A percentile compares a stretch with the other conserved stretches of the same genome.
Evolutionary conservation across 106 monocot species (phyloP).

Genomic region (Dendrobium officinale): DNA sequence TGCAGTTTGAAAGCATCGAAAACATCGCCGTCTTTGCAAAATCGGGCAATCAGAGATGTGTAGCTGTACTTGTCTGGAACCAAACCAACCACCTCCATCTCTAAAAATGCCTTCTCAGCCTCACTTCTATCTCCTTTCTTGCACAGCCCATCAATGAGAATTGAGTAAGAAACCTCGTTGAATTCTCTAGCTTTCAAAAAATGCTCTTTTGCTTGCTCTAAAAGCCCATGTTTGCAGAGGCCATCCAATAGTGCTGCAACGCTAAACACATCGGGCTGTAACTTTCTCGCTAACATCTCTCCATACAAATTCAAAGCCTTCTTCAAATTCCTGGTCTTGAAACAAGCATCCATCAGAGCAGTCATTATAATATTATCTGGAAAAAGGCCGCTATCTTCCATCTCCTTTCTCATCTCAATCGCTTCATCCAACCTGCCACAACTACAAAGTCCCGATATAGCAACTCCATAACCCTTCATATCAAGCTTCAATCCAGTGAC

Average conservation of each 20-base stretch:
- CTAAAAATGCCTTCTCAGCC: conserved; percentile 8
- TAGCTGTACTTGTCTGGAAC: conserved; percentile 19
- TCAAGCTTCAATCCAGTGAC: conserved; percentile 9
- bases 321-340: conserved; percentile 6
- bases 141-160: conserved; percentile 17
- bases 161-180: conserved; percentile 12
- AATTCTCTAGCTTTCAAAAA: conserved; percentile 7
- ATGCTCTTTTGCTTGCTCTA: conserved; percentile 14
- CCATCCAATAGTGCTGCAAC: conserved; percentile 13
- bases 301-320: conserved; percentile 9
- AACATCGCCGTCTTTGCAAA: conserved; percentile 17
- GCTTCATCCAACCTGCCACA: conserved; percentile 13
- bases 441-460: conserved; percentile 15
- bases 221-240: conserved; percentile 18
- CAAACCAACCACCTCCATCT: conserved; percentile 11
- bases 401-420: conserved; percentile 15
- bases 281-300: conserved; percentile 11
- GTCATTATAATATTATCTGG: conserved; percentile 12
- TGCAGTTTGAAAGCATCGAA: conserved; percentile 13
- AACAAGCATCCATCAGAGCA: conserved; percentile 15
- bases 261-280: conserved; percentile 4
- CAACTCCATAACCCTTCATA: conserved; percentile 14
- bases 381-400: conserved; percentile 14
- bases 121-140: conserved; percentile 15
- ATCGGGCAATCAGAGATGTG: conserved; percentile 16